Conservation (phyloP, 2,329 filamentous ascomycete genomes). For the Penicillium digitatum region DNA sequence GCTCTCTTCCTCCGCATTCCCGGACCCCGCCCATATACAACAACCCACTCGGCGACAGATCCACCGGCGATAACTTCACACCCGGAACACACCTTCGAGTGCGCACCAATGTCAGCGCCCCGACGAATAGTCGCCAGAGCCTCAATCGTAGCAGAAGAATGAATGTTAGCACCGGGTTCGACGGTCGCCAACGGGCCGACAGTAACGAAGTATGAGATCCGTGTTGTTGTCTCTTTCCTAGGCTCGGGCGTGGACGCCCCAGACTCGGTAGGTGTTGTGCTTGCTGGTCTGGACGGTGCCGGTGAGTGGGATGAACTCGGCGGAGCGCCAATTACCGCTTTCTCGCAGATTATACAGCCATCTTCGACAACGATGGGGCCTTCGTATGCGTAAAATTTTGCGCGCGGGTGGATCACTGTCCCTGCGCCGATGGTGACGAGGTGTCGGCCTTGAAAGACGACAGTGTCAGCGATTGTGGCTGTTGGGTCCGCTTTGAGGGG, state of each 20-base stretch:
- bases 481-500: conserved; percentile 37
- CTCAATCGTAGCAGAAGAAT: conserved; percentile 44
- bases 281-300: conserved; percentile 1
- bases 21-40: conserved; percentile 63
- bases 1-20: conserved; percentile 35
- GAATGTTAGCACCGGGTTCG: conserved; percentile 38
- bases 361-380: conserved; percentile 78
- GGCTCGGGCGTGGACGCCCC: background rate
- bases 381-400: conserved; percentile 70
- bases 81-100: conserved; percentile 67
- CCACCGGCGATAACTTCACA: conserved; percentile 57
- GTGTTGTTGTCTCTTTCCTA: conserved; percentile 20
- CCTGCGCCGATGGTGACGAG: conserved; percentile 74
- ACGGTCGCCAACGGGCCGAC: conserved; percentile 39
- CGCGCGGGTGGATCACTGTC: conserved; percentile 80
- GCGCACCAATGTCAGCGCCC: conserved; percentile 41
- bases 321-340: conserved; percentile 46
- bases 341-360: conserved; percentile 76
- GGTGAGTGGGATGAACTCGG: conserved; percentile 35
- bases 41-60: conserved; percentile 61
- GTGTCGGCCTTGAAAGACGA: conserved; percentile 59
- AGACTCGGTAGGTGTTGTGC: conserved; percentile 1
- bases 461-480: conserved; percentile 40
- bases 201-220: conserved; percentile 39
- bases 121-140: conserved; percentile 39